phyloP scores from a whole-genome alignment of 257 asterid species.

The Solanum phureja region DNA sequence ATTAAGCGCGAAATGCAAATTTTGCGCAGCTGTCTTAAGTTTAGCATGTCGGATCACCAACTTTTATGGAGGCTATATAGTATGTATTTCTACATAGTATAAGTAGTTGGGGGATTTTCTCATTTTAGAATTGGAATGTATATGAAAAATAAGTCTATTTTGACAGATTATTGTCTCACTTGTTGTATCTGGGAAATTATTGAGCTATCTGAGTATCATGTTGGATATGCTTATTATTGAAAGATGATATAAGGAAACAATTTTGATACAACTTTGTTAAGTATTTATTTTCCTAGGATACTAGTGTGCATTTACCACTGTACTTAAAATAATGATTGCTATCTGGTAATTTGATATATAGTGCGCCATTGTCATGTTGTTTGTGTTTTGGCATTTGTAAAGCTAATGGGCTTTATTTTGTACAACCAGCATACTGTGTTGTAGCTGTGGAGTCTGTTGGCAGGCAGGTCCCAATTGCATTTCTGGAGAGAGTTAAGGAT shows the following conservation, averaged over 20 bases:
- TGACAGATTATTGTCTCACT: neutral
- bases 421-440: slow-evolving; percentile 67
- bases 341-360: neutral
- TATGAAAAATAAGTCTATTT: neutral
- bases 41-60: neutral
- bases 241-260: neutral
- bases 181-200: neutral
- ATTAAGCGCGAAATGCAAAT: neutral
- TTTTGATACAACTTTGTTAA: neutral
- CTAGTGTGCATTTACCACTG: neutral
- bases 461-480: slow-evolving; percentile 80
- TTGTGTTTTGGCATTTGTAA: neutral
- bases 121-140: neutral
- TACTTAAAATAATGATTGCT: neutral
- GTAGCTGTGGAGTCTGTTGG: slow-evolving; percentile 94
- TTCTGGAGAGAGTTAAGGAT: slow-evolving; percentile 76
- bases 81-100: neutral
- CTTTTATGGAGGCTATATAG: neutral
- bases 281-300: neutral
- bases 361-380: neutral
- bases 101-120: neutral
- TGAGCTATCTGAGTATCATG: neutral
- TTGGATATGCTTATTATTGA: neutral
- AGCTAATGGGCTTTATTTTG: neutral
- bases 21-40: neutral